Base-by-base conservation (phyloP, 352 stramenopile species). In the Globisporangium middletonii region DNA sequence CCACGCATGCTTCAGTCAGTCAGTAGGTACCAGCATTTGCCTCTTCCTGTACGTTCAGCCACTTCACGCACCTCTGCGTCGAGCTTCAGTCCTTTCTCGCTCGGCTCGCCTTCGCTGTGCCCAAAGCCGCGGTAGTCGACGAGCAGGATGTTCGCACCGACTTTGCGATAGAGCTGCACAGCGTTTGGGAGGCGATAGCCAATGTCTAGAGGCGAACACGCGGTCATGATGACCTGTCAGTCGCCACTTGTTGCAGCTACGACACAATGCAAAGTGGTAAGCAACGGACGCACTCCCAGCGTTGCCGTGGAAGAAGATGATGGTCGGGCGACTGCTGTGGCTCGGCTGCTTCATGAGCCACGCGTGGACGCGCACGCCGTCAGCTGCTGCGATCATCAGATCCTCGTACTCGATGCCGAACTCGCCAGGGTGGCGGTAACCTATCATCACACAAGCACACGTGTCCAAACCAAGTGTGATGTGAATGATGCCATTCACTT, bases 241-340 rank as follows among this genome's bases (percentile, higher is more conserved):
- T 27, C 23, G 23, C 1, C 56, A 19, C 50, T 52, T 35, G 2
- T 15, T 47, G 15, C 37, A 42, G 37, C 8, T 9, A 42, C 37
- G 8, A 42, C 13, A 13, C 37, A 13, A 42, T 42, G 23, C 13
- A 13, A n/a, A 42, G 8, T 42, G 37, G 13, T 1, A 13, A 42
- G 37, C 8, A 42, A 15, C 42, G n/a, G 15, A 74, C 73, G 57
- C 64, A 94, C 84, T 93, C 68, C 91, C 92, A 19, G 94, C 92
- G 67, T 98, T 98, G 60, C 91, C 94, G 50, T 98, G 94, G 69
- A 98, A 98, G 57, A 98, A 98, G 35, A 98, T 79, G 52, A 98
- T 71, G 11, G 94, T 98, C 30, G 90, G 85, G 1, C 77, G 60
- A 13, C 9, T 58, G 8, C 50, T 57, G 54, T 73, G 65, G n/a